Evolutionary conservation across 148 eudicot genomes (phyloP).

Genomic region (Spergularia bocconei): DNA sequence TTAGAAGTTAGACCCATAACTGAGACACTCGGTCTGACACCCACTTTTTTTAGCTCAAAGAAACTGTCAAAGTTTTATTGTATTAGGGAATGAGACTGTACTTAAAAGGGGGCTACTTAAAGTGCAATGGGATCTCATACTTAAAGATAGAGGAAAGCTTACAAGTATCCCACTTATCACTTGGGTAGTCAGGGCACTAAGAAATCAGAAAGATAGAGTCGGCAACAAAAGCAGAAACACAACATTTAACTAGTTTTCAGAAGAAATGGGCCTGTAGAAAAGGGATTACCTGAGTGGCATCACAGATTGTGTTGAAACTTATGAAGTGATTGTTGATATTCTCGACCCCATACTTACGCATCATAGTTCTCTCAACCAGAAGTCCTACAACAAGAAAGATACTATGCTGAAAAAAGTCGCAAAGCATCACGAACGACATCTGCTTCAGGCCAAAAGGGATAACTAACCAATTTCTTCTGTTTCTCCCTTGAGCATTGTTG

Average conservation of each 20-base stretch:
- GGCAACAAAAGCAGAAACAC: neutral
- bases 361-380: constrained; percentile 77
- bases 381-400: constrained; percentile 49
- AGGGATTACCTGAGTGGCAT: constrained; percentile 83
- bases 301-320: constrained; percentile 96
- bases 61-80: neutral
- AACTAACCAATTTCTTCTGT: constrained; percentile 95
- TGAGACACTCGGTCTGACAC: neutral
- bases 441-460: constrained; percentile 7
- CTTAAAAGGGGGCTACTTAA: neutral
- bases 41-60: neutral
- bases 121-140: neutral
- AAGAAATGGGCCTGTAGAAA: neutral
- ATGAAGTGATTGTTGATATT: constrained; percentile 72
- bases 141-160: neutral
- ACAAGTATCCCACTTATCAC: neutral
- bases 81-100: neutral
- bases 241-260: neutral
- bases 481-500: constrained; percentile 99
- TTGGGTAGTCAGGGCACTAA: neutral
- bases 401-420: neutral
- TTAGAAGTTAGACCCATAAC: neutral
- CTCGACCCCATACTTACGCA: constrained; percentile 86
- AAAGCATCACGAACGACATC: neutral
- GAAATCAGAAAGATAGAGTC: too few relatives aligned